A percentile compares a stretch with the other conserved stretches of the same genome.
Conservation (phyloP, 2,329 filamentous ascomycete genomes). For the Zasmidium citrigriseum region DNA sequence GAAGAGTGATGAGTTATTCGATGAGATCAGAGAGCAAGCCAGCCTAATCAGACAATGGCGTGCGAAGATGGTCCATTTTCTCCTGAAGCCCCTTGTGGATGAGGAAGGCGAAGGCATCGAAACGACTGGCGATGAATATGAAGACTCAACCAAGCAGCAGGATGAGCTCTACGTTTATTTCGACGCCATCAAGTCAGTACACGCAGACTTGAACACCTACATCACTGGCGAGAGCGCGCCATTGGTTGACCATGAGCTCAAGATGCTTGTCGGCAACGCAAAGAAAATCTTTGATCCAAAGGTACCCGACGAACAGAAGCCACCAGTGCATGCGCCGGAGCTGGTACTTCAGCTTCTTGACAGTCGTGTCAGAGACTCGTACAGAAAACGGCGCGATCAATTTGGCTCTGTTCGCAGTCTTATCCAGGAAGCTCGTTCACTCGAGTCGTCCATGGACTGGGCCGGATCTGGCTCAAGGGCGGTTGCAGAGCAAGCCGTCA, state of each 20-base stretch:
- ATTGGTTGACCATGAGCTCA: slow-evolving; percentile 72
- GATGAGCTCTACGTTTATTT: slow-evolving; percentile 89
- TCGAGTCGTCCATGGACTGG: slow-evolving; percentile 62
- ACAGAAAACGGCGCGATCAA: slow-evolving; percentile 53
- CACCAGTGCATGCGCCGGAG: slow-evolving; percentile 72
- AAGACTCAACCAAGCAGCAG: slow-evolving; percentile 81
- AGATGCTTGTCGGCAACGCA: slow-evolving; percentile 37
- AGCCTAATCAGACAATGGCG: slow-evolving; percentile 73
- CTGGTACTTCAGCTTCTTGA: slow-evolving; percentile 54
- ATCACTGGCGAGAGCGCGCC: slow-evolving; percentile 76
- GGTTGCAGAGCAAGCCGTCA: slow-evolving; percentile 64
- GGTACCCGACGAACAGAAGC: slow-evolving; percentile 55
- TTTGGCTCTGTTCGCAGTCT: slow-evolving; percentile 69
- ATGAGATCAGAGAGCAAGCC: slow-evolving; percentile 71
- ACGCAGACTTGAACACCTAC: slow-evolving; percentile 76
- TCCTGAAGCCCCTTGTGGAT: slow-evolving; percentile 77
- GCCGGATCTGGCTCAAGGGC: slow-evolving; percentile 59
- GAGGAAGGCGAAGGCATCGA: slow-evolving; percentile 71
- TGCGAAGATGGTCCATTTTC: slow-evolving; percentile 67
- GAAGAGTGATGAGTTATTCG: slow-evolving; percentile 65
- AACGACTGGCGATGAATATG: slow-evolving; percentile 85
- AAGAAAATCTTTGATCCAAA: slow-evolving; percentile 49
- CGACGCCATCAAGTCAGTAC: slow-evolving; percentile 70
- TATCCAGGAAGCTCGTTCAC: slow-evolving; percentile 67
- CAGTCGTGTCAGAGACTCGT: slow-evolving; percentile 44